Conservation (phyloP, 1,284 basidiomycete species). For the Athelia sp. region DNA sequence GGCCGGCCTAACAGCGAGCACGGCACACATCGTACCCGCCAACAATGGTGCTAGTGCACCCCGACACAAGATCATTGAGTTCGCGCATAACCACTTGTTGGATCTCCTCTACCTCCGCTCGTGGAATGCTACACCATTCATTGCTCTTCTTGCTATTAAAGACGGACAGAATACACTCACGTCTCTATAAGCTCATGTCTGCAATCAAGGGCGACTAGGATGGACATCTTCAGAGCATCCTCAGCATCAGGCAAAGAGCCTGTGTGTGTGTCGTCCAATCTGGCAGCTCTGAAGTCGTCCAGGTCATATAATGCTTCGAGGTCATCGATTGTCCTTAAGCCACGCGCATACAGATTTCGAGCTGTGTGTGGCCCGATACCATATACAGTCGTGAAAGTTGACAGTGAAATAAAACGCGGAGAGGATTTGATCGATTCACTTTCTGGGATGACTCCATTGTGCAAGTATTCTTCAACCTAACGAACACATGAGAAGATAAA, state of each 20-base stretch:
- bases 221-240: constrained; percentile 24
- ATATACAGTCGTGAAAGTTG: constrained; percentile 58
- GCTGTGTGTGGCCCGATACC: constrained; percentile 71
- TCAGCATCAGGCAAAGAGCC: constrained; percentile 8
- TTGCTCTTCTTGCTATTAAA: neutral
- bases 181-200: constrained; percentile 42
- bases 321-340: constrained; percentile 56
- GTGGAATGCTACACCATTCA: constrained; percentile 46
- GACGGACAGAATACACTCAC: constrained; percentile 13
- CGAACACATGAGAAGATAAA: neutral
- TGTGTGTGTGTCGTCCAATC: constrained; percentile 5
- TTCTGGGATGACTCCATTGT: constrained; percentile 52
- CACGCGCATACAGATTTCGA: constrained; percentile 53
- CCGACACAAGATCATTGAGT: constrained; percentile 48
- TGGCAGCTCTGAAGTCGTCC: constrained; percentile 8
- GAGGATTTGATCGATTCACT: constrained; percentile 41
- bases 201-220: constrained; percentile 47
- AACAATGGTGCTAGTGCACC: constrained; percentile 61
- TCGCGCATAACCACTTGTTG: constrained; percentile 50
- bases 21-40: constrained; percentile 54
- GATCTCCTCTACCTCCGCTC: constrained; percentile 67
- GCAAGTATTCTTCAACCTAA: constrained; percentile 61
- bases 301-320: constrained; percentile 62
- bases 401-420: constrained; percentile 50
- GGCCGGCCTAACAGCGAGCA: neutral